Percentiles rank a stretch among this genome's conserved stretches.
phyloP scores from a whole-genome alignment of 148 eudicot genomes.

The Tetragonia tetragonoides region DNA sequence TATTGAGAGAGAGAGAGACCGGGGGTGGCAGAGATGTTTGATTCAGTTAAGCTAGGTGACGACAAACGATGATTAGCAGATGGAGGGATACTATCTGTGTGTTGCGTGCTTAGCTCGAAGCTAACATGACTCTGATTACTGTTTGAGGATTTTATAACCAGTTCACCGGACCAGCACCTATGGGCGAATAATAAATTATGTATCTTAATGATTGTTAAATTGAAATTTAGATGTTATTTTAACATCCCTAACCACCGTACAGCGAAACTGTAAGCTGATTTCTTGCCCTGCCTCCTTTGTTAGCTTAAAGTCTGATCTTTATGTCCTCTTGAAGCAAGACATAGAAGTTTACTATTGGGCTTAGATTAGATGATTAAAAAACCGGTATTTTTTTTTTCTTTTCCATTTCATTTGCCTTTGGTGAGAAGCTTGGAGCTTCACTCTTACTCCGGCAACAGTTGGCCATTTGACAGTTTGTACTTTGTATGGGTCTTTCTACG shows the following conservation, averaged over 20 bases:
- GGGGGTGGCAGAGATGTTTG: not conserved
- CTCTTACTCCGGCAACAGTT: slow-evolving; percentile 15
- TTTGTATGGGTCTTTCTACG: slow-evolving; percentile 4
- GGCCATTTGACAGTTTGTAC: slow-evolving; percentile 20
- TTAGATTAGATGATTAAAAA: not conserved
- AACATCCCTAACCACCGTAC: slow-evolving; percentile 20
- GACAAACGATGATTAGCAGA: slow-evolving; percentile 15
- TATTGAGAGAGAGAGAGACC: not conserved
- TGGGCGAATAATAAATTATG: not conserved
- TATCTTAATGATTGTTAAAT: not conserved
- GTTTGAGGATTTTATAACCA: not conserved
- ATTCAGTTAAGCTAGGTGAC: slow-evolving; percentile 8
- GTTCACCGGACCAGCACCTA: too few relatives aligned
- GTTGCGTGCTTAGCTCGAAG: slow-evolving; percentile 22
- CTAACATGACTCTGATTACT: slow-evolving; percentile 24
- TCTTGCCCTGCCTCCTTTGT: not conserved
- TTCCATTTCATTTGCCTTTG: not conserved
- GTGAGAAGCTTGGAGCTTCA: not conserved
- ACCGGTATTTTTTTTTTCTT: not conserved
- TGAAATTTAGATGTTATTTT: slow-evolving; percentile 8
- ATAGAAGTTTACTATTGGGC: not conserved
- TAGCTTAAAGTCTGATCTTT: not conserved
- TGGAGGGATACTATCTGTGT: slow-evolving; percentile 24
- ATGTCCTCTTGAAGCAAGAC: slow-evolving; percentile 7
- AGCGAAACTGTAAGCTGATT: not conserved